These are phyloP conservation scores for Volvox reticuliferus DNA, from an alignment of 139 green algal genomes.

Conservation along the genomic window DNA sequence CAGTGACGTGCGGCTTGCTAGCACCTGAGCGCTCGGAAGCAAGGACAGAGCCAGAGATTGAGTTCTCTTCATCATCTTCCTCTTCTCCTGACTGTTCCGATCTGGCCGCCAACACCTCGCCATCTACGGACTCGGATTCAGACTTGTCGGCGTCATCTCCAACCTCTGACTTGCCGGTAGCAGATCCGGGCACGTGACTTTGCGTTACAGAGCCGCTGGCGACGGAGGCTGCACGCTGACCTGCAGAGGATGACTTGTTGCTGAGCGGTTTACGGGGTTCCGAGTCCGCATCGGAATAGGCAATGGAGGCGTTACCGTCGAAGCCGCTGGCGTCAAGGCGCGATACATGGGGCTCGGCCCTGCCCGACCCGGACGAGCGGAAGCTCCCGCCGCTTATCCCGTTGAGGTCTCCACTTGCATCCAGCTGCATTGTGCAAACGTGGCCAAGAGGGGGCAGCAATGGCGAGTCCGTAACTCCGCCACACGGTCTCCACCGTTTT, in stretches of 20 bases:
- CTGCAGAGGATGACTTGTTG: neutral
- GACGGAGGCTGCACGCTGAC: neutral
- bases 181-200: neutral
- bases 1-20: neutral
- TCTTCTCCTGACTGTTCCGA: neutral
- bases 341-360: neutral
- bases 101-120: neutral
- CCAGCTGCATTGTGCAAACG: neutral
- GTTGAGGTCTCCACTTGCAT: neutral
- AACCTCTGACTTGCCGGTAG: neutral
- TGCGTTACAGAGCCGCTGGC: neutral
- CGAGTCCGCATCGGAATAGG: neutral
- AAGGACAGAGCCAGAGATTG: neutral
- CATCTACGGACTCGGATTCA: neutral
- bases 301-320: constrained; percentile 16
- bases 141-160: neutral
- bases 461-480: too few species aligned
- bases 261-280: neutral
- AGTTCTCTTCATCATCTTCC: neutral
- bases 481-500: too few species aligned
- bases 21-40: neutral
- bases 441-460: too few species aligned
- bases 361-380: neutral
- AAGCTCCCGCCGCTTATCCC: neutral
- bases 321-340: neutral